These are phyloP conservation scores for Grosmannia clavigera DNA, from an alignment of 2,329 filamentous ascomycete species.

Conservation along the genomic window DNA sequence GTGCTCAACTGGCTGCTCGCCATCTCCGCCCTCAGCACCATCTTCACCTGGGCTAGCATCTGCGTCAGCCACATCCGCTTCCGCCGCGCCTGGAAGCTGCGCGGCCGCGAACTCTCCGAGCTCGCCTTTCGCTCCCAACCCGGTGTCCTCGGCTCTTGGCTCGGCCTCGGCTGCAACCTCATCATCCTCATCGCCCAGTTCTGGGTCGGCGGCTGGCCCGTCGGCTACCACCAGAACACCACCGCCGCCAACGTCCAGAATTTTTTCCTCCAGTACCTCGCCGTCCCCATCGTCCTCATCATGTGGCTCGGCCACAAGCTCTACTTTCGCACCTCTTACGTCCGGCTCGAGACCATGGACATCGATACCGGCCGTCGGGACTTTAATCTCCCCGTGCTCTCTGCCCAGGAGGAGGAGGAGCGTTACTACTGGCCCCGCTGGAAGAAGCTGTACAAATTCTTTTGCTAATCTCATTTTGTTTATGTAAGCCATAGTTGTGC, in stretches of 20 bases:
- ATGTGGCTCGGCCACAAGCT: slow-evolving; percentile 70
- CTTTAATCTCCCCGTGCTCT: slow-evolving; percentile 65
- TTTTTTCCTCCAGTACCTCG: slow-evolving; percentile 66
- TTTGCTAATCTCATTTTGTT: slow-evolving; percentile 39
- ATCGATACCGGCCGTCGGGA: slow-evolving; percentile 75
- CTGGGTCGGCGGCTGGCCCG: slow-evolving; percentile 73
- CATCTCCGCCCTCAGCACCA: slow-evolving; percentile 57
- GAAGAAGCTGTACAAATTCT: slow-evolving; percentile 63
- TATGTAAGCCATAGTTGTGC: not conserved
- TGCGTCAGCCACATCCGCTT: slow-evolving; percentile 90
- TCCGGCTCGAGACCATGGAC: slow-evolving; percentile 67
- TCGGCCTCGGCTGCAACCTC: slow-evolving; percentile 64
- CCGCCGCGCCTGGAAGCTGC: slow-evolving; percentile 61
- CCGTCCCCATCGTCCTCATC: slow-evolving; percentile 52
- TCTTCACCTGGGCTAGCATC: slow-evolving; percentile 76
- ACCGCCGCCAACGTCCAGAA: slow-evolving; percentile 37
- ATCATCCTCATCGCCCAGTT: slow-evolving; percentile 74
- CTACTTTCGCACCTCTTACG: slow-evolving; percentile 54
- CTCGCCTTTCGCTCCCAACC: slow-evolving; percentile 73
- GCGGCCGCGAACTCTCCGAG: slow-evolving; percentile 60
- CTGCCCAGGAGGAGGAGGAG: slow-evolving; percentile 72
- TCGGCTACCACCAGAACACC: slow-evolving; percentile 39
- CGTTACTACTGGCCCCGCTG: slow-evolving; percentile 57
- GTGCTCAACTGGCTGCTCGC: slow-evolving; percentile 73
- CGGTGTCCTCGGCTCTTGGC: slow-evolving; percentile 66